Evolutionary conservation across 345 rosid species (phyloP).

Genomic region (Eutrema japonicum): DNA sequence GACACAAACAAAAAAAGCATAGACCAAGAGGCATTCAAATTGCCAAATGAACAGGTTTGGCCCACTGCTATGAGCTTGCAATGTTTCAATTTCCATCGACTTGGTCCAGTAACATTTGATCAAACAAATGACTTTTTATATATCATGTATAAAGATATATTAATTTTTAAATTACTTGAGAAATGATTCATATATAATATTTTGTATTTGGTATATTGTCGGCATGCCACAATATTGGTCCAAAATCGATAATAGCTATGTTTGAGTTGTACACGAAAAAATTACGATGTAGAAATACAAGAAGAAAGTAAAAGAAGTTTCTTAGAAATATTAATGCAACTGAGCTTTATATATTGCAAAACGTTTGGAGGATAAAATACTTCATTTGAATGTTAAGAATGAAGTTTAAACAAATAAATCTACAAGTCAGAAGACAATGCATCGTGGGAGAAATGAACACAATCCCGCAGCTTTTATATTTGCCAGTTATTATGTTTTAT

Average conservation of each 20-base stretch:
- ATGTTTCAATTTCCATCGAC: constrained; percentile 16
- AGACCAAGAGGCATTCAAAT: constrained; percentile 39
- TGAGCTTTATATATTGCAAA: not conserved
- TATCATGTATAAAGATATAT: not conserved
- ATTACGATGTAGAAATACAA: not conserved
- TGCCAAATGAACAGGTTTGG: constrained; percentile 31
- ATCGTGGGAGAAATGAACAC: constrained; percentile 17
- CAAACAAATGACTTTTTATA: not conserved
- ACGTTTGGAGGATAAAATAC: not conserved
- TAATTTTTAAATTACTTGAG: not conserved
- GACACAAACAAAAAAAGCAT: constrained; percentile 8
- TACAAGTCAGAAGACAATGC: constrained; percentile 11
- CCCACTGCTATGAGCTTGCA: constrained; percentile 24
- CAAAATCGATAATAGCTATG: not conserved
- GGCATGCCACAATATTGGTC: too few relatives aligned
- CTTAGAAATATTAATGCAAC: not conserved
- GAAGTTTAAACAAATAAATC: not conserved
- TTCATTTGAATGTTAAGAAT: not conserved
- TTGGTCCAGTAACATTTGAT: constrained; percentile 1
- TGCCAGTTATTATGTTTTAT: constrained; percentile 13
- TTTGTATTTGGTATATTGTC: too few relatives aligned
- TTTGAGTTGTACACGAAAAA: not conserved
- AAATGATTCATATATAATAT: not conserved
- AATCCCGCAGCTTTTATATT: not conserved
- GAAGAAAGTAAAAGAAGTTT: not conserved